Conservation (phyloP, 495 filamentous ascomycete species). For the Penicillium egyptiacum region DNA sequence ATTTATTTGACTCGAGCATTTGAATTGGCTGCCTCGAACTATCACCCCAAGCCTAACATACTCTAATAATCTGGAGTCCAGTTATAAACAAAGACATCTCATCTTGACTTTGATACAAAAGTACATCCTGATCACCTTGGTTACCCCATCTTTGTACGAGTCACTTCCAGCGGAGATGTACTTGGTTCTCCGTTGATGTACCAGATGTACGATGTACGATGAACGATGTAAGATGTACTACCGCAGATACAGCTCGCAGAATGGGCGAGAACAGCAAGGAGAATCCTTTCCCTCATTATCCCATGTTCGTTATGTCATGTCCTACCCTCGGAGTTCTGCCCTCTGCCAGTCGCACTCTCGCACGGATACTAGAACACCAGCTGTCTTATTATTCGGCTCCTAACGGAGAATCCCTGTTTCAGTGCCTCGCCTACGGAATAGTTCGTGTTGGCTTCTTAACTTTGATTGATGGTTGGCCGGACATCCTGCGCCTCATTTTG, state of each 20-base stretch:
- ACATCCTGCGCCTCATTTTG: constrained; percentile 16
- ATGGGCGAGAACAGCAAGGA: constrained; percentile 22
- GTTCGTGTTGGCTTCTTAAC: not conserved
- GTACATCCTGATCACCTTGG: not conserved
- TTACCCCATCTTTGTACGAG: constrained; percentile 1
- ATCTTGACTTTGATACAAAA: not conserved
- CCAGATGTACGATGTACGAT: constrained; percentile 7
- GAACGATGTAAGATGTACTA: not conserved
- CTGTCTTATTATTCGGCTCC: constrained; percentile 2
- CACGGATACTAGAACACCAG: constrained; percentile 1
- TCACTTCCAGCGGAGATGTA: constrained; percentile 5
- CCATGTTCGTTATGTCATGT: constrained; percentile 29
- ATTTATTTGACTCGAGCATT: constrained; percentile 14
- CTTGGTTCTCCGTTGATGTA: not conserved
- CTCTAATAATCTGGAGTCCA: not conserved
- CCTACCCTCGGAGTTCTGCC: constrained; percentile 19
- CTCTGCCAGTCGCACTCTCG: constrained; percentile 1
- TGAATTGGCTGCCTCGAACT: constrained; percentile 10
- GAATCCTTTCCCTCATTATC: constrained; percentile 14
- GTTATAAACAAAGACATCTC: not conserved
- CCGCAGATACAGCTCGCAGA: constrained; percentile 2
- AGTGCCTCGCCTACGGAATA: not conserved
- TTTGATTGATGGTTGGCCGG: constrained; percentile 24
- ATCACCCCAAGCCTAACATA: not conserved
- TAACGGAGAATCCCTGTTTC: constrained; percentile 16